Conservation (phyloP, 257 asterid species). For the Plantago major region DNA sequence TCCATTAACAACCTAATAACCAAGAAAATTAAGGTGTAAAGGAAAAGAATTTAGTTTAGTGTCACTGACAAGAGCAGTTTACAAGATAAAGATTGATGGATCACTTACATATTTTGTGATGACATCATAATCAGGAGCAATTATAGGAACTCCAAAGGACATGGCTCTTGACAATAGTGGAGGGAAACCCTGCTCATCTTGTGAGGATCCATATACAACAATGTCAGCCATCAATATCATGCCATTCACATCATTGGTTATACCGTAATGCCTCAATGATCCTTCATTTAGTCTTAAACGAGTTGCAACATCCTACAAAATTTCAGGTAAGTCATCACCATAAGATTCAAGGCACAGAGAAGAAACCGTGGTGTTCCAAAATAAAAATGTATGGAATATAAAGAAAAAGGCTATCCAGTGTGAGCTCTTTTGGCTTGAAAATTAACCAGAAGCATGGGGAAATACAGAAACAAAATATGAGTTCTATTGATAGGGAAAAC, state of each 20-base stretch:
- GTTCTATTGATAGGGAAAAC: constrained; percentile 9
- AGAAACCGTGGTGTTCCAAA: constrained; percentile 10
- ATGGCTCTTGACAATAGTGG: constrained; percentile 79
- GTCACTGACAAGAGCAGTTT: constrained; percentile 18
- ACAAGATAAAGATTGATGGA: constrained; percentile 21
- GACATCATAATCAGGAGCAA: constrained; percentile 73
- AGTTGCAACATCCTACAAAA: constrained; percentile 58
- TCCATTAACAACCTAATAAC: constrained; percentile 70
- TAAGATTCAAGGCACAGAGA: constrained; percentile 16
- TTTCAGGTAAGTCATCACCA: constrained; percentile 15
- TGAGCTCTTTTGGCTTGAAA: constrained; percentile 15
- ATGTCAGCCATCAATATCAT: constrained; percentile 86
- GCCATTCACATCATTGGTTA: constrained; percentile 63
- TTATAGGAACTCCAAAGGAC: constrained; percentile 80
- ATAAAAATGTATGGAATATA: constrained; percentile 7
- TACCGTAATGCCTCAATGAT: constrained; percentile 70
- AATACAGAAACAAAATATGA: constrained; percentile 10
- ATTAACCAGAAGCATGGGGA: constrained; percentile 13
- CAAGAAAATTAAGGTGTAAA: constrained; percentile 18
- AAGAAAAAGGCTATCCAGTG: constrained; percentile 6
- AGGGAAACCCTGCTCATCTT: constrained; percentile 92
- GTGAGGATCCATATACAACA: constrained; percentile 80
- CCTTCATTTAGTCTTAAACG: constrained; percentile 76
- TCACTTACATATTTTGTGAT: constrained; percentile 64
- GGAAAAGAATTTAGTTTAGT: constrained; percentile 19